Evolutionary conservation across 2,329 filamentous ascomycete species (phyloP), one percentile per base, ranked within the genome.

Genomic region (Rutstroemia sydowiana): DNA sequence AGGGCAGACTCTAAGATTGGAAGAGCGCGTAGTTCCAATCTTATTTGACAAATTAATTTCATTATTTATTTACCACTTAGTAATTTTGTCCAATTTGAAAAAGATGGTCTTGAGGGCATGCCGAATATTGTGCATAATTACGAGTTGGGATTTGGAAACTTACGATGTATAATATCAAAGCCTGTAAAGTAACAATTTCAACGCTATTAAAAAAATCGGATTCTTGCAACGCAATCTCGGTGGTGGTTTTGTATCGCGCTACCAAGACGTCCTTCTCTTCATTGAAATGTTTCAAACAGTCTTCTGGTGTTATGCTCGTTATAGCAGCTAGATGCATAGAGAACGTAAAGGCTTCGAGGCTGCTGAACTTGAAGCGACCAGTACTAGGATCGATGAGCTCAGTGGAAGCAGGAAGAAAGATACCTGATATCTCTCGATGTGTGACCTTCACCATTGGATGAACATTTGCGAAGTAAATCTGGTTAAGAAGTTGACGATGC

Each of bases 201-300:
- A 82, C 77, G 7, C 78, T 82, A 51, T 75, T 79, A 1, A 87
- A 63, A 46, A 86, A 76, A 55, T 81, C 78, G 3, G 82, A 77
- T 41, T 86, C 39, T 6, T 31, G 37, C n/a, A 59, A 44, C n/a
- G 57, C 55, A 23, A 37, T 28, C 40, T 59, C 57, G 10, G 44
- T 51, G 8, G 47, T 39, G 16, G 31, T 36, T 47, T 52, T 53
- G 30, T 52, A 57, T 18, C 45, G 36, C 11, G 48, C 30, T 20
- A 54, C 32, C 11, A 59, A 32, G 3, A 37, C 11, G 1, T 48
- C 68, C 58, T 50, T 79, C 75, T 30, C 77, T 73, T 64, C 79
- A 74, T 10, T 76, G 76, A 34, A 82, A 70, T 20, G 68, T 63
- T 13, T 64, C 58, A 26, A 69, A 55, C 59, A 76, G 42, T 82